Evolutionary conservation across 129 eudicot species (phyloP), one percentile per base, ranked within the genome.

Genomic region (Chrysanthemum lavandulifolium): DNA sequence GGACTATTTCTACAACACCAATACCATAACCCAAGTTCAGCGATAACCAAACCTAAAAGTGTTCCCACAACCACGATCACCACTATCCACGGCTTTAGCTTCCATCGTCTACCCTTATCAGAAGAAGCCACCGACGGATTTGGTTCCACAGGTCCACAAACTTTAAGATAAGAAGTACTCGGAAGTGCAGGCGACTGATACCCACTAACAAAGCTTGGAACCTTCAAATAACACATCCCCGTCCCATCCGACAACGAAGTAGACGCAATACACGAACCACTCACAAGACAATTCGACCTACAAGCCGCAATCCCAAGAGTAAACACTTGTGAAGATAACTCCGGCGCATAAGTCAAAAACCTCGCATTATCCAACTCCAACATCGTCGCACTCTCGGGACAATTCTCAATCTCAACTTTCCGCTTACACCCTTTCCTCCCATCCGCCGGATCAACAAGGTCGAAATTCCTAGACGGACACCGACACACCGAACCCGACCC

Each of bases 201-300:
- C 27, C 88, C 98, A 15, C 98, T 93, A 3, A 85, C 82, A 52
- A 87, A 93, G 27, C 74, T 79, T 2, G 86, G 82, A 10, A 71
- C 61, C 56, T 93, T 93, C 74, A 82, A 52, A 73, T 85, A 89
- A 74, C 98, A 93, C 66, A 83, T 45, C 31, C 97, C 97, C 5
- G 98, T 85, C 13, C 98, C 98, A 80, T 93, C 98, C 0, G 97
- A 68, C 67, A 89, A 82, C 4, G 92, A 81, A 0, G 98, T 89
- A 0, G 98, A 93, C 7, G 96, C 97, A 10, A 85, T 77, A 67
- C 98, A 93, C 50, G 92, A 51, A 16, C 83, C 79, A 6, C 83
- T 82, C 6, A 75, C 77, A 2, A 93, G 89, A 79, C 97, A 93
- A 56, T 87, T 90, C 72, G 61, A 69, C 64, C 88, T 79, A 82